Base-by-base conservation (phyloP, 441 rosid species). In the Biscutella auriculata region DNA sequence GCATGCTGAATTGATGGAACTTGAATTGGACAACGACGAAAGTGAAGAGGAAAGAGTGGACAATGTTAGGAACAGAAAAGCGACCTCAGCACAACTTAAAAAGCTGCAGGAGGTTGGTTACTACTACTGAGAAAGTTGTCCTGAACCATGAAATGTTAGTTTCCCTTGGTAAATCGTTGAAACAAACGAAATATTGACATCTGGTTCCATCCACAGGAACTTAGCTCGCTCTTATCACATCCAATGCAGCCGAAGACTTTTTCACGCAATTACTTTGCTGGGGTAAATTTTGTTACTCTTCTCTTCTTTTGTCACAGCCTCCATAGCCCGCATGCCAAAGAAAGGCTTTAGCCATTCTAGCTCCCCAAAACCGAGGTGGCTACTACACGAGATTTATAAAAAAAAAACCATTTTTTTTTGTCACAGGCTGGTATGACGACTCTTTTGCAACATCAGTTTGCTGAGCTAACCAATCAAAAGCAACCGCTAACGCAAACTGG, bases 181-280 rank as follows among this genome's bases (percentile, higher is more conserved):
- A 65, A 35, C 21, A 8, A 62, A 43, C 56, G 60, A 37, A 16
- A 46, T 37, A 30, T 54, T 53, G 34, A 45, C 33, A 4, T 27
- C 46, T 63, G 44, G 71, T 65, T 70, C 48, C 57, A 62, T 47
- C 47, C 68, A 58, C 87, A 89, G 97, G 95, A 89, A 65, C 93
- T 89, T 54, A 79, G 72, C 64, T 39, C 42, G 16, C 60, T 78
- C 21, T 80, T 93, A 70, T 82, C 96, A 60, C 76, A 57, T 43
- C 97, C 96, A 5, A 66, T 93, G 80, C 93, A 82, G 66, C 97
- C 95, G 25, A 87, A 73, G 54, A 68, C 85, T 52, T 85, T 93
- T 78, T 93, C 99, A 21, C 82, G 74, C 72, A 87, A 86, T 48
- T 93, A 79, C 77, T 85, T 83, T 71, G 90, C 99, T 5, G 99